Conservation (phyloP, 768 basidiomycete genomes). For the Psilocybe sp. region DNA sequence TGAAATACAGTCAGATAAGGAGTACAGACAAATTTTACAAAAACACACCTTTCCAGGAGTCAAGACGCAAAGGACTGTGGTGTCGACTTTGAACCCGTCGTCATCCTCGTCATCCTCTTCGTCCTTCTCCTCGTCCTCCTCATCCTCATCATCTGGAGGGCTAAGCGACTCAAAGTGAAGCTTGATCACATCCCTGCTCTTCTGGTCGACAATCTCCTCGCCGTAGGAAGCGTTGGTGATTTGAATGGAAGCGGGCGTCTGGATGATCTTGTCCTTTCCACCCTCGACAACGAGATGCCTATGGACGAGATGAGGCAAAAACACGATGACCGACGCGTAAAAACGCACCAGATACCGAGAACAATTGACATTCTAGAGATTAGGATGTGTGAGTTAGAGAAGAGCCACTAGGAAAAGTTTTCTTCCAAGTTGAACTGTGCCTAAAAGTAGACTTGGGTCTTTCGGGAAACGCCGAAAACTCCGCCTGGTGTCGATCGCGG, state of each 20-base stretch:
- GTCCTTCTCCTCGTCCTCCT: conserved; percentile 44
- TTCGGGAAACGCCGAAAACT: conserved; percentile 37
- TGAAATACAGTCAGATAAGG: conserved; percentile 3
- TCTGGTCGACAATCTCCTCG: conserved; percentile 61
- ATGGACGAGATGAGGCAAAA: conserved; percentile 5
- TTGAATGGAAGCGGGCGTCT: conserved; percentile 64
- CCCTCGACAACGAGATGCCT: conserved; percentile 66
- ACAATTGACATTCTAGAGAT: conserved; percentile 49
- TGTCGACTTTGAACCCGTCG: conserved; percentile 21
- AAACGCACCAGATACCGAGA: conserved; percentile 64
- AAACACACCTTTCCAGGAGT: conserved; percentile 73
- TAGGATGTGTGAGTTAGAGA: conserved; percentile 9
- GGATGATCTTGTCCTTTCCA: conserved; percentile 53
- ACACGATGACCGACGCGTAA: conserved; percentile 20
- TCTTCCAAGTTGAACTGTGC: conserved; percentile 10
- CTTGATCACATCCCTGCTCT: conserved; percentile 65
- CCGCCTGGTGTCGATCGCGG: conserved; percentile 33
- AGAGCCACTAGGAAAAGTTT: conserved; percentile 16
- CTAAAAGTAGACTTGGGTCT: conserved; percentile 11
- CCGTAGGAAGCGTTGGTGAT: conserved; percentile 84
- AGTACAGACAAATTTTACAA: not conserved
- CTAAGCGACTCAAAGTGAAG: conserved; percentile 48
- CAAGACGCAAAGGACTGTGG: conserved; percentile 73
- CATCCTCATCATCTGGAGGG: conserved; percentile 36
- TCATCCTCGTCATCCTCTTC: conserved; percentile 24